Evolutionary conservation across 768 basidiomycete species (phyloP).

Genomic region (Megacollybia marginata): DNA sequence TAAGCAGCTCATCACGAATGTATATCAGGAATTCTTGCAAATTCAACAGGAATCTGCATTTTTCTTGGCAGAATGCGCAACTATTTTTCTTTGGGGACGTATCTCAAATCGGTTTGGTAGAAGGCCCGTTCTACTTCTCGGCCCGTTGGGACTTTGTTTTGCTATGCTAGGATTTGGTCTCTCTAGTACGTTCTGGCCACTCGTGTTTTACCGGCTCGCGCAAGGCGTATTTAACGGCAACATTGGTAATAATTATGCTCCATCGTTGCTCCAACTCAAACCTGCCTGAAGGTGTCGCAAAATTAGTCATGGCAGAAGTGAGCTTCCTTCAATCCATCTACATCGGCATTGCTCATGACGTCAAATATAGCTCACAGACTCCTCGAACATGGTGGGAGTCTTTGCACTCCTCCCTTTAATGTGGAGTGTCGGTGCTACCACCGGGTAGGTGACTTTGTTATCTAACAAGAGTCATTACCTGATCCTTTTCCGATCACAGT

Average conservation of each 20-base stretch:
- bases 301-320: slow-evolving; percentile 20
- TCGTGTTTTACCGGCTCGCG: slow-evolving; percentile 16
- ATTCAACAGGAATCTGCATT: slow-evolving; percentile 22
- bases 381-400: slow-evolving; percentile 18
- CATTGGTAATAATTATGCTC: slow-evolving; percentile 11
- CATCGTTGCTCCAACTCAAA: background rate
- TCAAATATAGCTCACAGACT: slow-evolving; percentile 16
- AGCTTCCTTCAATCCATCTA: no score
- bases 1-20: no score
- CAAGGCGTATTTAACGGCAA: slow-evolving; percentile 26
- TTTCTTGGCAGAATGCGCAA: slow-evolving; percentile 18
- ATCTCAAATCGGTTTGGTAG: slow-evolving; percentile 24
- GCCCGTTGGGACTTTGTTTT: slow-evolving; percentile 19
- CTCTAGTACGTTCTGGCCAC: slow-evolving; percentile 16
- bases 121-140: slow-evolving; percentile 22
- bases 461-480: no score
- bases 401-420: slow-evolving; percentile 21
- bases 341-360: no score
- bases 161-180: slow-evolving; percentile 22
- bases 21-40: no score
- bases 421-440: slow-evolving; percentile 17
- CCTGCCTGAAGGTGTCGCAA: slow-evolving; percentile 14
- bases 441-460: slow-evolving; percentile 12
- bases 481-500: slow-evolving; percentile 4
- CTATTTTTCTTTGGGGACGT: slow-evolving; percentile 20